Evolutionary conservation across 2,329 filamentous ascomycete genomes (phyloP), one percentile per base, ranked within the genome.

Genomic region (Hymenoscyphus scutula): DNA sequence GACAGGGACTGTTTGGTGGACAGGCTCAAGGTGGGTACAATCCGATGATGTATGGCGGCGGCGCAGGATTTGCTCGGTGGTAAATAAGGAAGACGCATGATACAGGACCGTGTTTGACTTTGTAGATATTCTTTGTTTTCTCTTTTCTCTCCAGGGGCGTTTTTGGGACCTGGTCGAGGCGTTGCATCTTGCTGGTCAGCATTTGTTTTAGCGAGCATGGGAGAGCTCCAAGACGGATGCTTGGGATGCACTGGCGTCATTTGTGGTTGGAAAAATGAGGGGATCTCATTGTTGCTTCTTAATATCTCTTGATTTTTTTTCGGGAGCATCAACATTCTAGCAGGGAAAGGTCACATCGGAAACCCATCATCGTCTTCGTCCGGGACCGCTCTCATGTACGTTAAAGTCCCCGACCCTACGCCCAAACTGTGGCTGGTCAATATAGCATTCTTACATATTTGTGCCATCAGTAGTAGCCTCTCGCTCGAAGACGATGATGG

Each of bases 21-120:
- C 89, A 89, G 84, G 84, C 81, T 76, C 90, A 96, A 94, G 92
- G 92, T 95, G 92, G 91, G 89, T 97, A 96, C 86, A 92, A 90
- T 76, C 85, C 87, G 73, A 87, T 82, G 78, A 89, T 91, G 86
- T 90, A 96, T 84, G 96, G 96, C 76, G 84, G 83, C 78, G 80
- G 80, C 64, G 82, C 84, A 76, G 86, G 85, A 75, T 87, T 88
- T 76, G 81, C 82, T 74, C 82, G 89, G 75, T 92, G 89, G 89
- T 91, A 80, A 79, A 77, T 53, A 64, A 62, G 53, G 62, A 58
- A 32, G 37, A 53, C 71, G 69, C 69, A 69, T 73, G 70, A 48
- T 64, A 67, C 58, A 56, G 38, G 64, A 64, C 54, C 61, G 58
- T 63, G 62, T 48, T 17, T 25, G 41, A 53, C 62, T 64, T 67